A percentile compares a stretch with the other conserved stretches of the same genome.
These are phyloP conservation scores for Alternaria solani DNA, from an alignment of 2,329 filamentous ascomycete genomes.

Conservation along the genomic window DNA sequence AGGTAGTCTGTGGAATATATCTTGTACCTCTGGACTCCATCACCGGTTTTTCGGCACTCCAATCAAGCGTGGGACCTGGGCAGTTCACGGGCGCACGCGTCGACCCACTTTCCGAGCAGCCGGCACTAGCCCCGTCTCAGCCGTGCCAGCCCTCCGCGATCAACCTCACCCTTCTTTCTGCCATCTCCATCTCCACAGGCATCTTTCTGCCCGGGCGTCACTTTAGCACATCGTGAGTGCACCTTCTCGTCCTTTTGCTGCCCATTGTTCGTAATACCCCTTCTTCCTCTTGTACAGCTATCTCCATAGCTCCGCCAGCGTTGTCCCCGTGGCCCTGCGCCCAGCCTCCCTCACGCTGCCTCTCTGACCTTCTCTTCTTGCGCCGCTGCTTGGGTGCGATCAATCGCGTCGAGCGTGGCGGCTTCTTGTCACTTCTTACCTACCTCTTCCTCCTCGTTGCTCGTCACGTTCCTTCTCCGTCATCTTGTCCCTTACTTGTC, in stretches of 20 bases:
- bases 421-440: conserved; percentile 38
- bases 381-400: conserved; percentile 42
- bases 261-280: conserved; percentile 40
- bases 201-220: conserved; percentile 30
- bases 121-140: conserved; percentile 33
- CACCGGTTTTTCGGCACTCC: conserved; percentile 20
- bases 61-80: conserved; percentile 25
- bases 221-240: conserved; percentile 52
- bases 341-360: conserved; percentile 39
- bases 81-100: conserved; percentile 23
- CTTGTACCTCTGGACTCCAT: conserved; percentile 9
- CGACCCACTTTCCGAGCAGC: conserved; percentile 33
- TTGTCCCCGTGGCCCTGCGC: conserved; percentile 43
- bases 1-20: conserved; percentile 1
- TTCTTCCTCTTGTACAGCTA: conserved; percentile 40
- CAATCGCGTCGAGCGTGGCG: conserved; percentile 41
- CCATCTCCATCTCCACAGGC: conserved; percentile 35
- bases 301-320: conserved; percentile 43
- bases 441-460: conserved; percentile 32
- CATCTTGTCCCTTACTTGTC: conserved; percentile 45
- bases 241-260: conserved; percentile 39
- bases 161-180: conserved; percentile 34
- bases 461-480: conserved; percentile 36
- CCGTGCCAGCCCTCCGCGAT: conserved; percentile 26
- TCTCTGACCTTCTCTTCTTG: conserved; percentile 45